These are phyloP conservation scores for Naematelia encephala DNA, from an alignment of 768 basidiomycete species.

Conservation along the genomic window DNA sequence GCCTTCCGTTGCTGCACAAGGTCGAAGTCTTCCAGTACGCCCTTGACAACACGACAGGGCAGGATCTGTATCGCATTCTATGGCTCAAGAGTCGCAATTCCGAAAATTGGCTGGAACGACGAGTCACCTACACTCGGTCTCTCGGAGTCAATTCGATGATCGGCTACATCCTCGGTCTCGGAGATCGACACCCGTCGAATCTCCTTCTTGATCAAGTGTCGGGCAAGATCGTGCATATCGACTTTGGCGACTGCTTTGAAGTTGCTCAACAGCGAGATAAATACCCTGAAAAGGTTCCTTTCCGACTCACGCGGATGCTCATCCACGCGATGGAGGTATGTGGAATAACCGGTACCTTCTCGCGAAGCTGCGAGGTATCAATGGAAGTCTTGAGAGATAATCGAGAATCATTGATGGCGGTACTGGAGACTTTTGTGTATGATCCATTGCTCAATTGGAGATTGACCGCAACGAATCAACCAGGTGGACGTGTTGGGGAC, in stretches of 20 bases:
- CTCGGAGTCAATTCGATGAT: conserved; percentile 98
- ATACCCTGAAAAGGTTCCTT: conserved; percentile 97
- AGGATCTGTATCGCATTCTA: conserved; percentile 91
- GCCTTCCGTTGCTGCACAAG: conserved; percentile 87
- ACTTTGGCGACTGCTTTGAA: conserved; percentile 86
- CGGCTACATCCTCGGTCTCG: conserved; percentile 92
- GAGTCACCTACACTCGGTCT: conserved; percentile 91
- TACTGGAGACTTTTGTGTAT: conserved; percentile 96
- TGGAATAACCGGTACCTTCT: conserved; percentile 96
- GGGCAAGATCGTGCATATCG: conserved; percentile 87
- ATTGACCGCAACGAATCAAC: conserved; percentile 70
- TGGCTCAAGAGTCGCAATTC: conserved; percentile 96
- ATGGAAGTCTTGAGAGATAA: conserved; percentile 95
- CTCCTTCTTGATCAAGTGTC: conserved; percentile 83
- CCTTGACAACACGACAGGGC: conserved; percentile 95
- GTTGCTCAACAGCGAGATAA: conserved; percentile 97
- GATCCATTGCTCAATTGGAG: conserved; percentile 98
- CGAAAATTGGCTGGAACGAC: conserved; percentile 95
- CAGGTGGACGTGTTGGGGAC: conserved; percentile 63
- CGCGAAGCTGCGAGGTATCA: conserved; percentile 92
- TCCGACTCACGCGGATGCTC: conserved; percentile 96
- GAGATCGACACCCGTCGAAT: conserved; percentile 98
- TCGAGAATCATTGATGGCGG: conserved; percentile 98
- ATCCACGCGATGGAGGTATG: conserved; percentile 99
- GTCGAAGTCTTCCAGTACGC: conserved; percentile 99